phyloP scores from a whole-genome alignment of 2,329 filamentous ascomycete species.

The Tolypocladium nubicola region DNA sequence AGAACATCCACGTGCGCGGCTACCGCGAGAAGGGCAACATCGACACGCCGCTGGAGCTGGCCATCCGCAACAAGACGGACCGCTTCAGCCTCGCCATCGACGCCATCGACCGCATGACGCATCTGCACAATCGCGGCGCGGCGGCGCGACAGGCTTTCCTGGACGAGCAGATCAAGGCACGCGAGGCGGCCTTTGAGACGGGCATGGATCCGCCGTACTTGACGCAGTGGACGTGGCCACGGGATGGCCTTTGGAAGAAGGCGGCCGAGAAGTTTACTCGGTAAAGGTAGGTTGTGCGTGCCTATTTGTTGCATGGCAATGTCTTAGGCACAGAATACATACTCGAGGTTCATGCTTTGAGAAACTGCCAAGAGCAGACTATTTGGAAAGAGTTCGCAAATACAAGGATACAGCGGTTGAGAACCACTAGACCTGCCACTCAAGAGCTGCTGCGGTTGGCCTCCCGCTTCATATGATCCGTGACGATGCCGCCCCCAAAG shows the following conservation, averaged over 20 bases:
- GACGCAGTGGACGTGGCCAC: slow-evolving; percentile 57
- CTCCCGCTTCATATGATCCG: slow-evolving; percentile 21
- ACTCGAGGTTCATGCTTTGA: not conserved
- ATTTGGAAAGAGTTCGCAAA: no score
- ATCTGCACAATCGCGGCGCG: slow-evolving; percentile 52
- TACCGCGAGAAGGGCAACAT: slow-evolving; percentile 82
- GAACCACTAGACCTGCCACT: not conserved
- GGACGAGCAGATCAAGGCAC: slow-evolving; percentile 52
- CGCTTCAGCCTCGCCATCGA: slow-evolving; percentile 68
- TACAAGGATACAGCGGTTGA: no score
- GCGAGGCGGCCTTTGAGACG: slow-evolving; percentile 55
- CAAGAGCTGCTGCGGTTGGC: not conserved
- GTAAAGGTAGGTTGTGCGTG: not conserved
- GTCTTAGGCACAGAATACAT: not conserved
- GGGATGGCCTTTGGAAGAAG: slow-evolving; percentile 27
- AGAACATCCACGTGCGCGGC: slow-evolving; percentile 62
- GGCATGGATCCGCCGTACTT: slow-evolving; percentile 60
- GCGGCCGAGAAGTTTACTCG: slow-evolving; percentile 3
- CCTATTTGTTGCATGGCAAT: not conserved
- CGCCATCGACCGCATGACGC: slow-evolving; percentile 58
- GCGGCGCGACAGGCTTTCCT: slow-evolving; percentile 52
- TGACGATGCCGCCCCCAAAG: slow-evolving; percentile 9
- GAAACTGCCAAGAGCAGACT: no score
- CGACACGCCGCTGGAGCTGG: slow-evolving; percentile 68
- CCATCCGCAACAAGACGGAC: slow-evolving; percentile 68